phyloP scores from a whole-genome alignment of 2,329 filamentous ascomycete genomes.

The Apiospora malaysiana region DNA sequence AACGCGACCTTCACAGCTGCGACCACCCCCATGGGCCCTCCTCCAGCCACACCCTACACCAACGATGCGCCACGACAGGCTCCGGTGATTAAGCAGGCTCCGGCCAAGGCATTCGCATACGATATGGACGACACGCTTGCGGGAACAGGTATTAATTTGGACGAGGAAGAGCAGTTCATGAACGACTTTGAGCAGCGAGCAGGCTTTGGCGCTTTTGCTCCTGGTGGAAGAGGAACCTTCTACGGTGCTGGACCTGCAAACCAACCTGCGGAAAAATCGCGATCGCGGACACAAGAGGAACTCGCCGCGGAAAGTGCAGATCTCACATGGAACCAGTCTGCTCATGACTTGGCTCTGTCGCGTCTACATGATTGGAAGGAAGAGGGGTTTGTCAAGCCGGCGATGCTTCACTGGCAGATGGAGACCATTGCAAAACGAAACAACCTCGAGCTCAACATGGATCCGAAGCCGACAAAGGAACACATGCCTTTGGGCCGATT shows the following conservation, averaged over 20 bases:
- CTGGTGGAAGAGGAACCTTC: slow-evolving; percentile 62
- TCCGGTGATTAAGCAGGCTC: slow-evolving; percentile 65
- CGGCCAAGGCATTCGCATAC: slow-evolving; percentile 67
- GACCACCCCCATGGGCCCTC: slow-evolving; percentile 41
- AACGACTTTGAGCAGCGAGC: slow-evolving; percentile 65
- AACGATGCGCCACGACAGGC: slow-evolving; percentile 53
- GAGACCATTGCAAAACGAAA: slow-evolving; percentile 64
- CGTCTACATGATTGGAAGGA: slow-evolving; percentile 74
- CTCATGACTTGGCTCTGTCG: slow-evolving; percentile 62
- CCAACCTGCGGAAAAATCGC: slow-evolving; percentile 58
- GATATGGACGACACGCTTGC: slow-evolving; percentile 85
- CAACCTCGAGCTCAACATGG: slow-evolving; percentile 60
- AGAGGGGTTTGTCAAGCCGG: slow-evolving; percentile 70
- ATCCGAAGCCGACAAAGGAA: slow-evolving; percentile 52
- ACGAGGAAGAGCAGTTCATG: slow-evolving; percentile 84
- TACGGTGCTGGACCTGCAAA: slow-evolving; percentile 71
- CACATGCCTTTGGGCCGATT: slow-evolving; percentile 53
- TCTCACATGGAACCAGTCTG: slow-evolving; percentile 70
- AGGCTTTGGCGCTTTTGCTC: slow-evolving; percentile 60
- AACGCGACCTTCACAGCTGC: slow-evolving; percentile 3
- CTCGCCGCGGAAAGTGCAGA: slow-evolving; percentile 70
- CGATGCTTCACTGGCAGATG: slow-evolving; percentile 62
- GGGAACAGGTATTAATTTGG: slow-evolving; percentile 84
- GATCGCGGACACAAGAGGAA: slow-evolving; percentile 62
- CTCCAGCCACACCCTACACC: slow-evolving; percentile 27